A percentile compares a stretch with the other conserved stretches of the same genome.
These are phyloP conservation scores for Linum lewisii DNA, from an alignment of 345 rosid genomes.

Conservation along the genomic window DNA sequence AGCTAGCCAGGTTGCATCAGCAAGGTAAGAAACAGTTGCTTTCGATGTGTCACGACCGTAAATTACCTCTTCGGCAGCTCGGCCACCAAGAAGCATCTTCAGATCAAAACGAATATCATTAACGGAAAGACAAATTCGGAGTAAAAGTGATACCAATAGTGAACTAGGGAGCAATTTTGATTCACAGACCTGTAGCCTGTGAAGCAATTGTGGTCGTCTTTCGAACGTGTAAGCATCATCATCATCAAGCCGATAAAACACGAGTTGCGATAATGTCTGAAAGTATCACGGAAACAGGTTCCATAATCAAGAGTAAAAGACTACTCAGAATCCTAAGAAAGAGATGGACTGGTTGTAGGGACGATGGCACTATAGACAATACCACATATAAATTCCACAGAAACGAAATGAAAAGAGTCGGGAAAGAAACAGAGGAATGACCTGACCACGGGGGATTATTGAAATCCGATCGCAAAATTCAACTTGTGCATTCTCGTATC, in stretches of 20 bases:
- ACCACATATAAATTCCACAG: conserved; percentile 1
- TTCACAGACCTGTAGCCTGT: conserved; percentile 73
- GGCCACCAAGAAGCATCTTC: conserved; percentile 79
- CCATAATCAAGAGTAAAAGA: neutral
- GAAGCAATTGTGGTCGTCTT: conserved; percentile 78
- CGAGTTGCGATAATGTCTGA: conserved; percentile 76
- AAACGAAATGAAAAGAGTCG: neutral
- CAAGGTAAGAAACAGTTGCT: conserved; percentile 76
- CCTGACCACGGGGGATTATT: conserved; percentile 85
- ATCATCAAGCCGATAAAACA: conserved; percentile 79
- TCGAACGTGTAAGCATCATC: conserved; percentile 88
- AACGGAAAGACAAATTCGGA: conserved; percentile 1
- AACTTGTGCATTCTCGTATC: conserved; percentile 64
- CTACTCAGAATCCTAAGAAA: conserved; percentile 4
- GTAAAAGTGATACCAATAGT: conserved; percentile 1
- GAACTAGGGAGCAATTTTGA: conserved; percentile 11
- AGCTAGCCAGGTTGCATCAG: conserved; percentile 96
- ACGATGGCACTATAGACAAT: too few relatives aligned
- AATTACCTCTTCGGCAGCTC: conserved; percentile 93
- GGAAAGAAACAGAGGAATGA: conserved; percentile 23
- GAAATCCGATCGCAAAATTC: conserved; percentile 85
- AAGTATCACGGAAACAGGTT: conserved; percentile 7
- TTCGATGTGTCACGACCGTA: conserved; percentile 83
- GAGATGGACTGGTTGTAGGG: neutral
- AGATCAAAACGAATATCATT: neutral